A percentile compares a stretch with the other conserved stretches of the same genome.
These are phyloP conservation scores for Tolypocladium endophyticum DNA, from an alignment of 2,329 filamentous ascomycete species.

Conservation along the genomic window DNA sequence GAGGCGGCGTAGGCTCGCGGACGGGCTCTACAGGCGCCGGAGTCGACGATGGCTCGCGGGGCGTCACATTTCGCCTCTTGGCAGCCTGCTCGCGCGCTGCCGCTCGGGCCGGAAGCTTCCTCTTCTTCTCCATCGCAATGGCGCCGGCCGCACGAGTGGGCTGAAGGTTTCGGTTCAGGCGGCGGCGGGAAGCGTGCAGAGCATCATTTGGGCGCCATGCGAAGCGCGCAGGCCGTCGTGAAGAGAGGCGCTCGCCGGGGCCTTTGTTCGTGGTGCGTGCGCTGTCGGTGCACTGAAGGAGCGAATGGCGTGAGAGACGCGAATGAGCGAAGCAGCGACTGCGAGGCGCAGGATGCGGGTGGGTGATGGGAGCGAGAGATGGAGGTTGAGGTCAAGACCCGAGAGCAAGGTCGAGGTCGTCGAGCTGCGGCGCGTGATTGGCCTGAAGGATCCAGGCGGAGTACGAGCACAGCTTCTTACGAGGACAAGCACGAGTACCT, in stretches of 20 bases:
- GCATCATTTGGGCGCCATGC: conserved; percentile 22
- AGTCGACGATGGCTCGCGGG: conserved; percentile 41
- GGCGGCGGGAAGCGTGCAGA: background rate
- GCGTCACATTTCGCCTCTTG: conserved; percentile 49
- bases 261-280: background rate
- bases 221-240: conserved; percentile 4
- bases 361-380: background rate
- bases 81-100: conserved; percentile 49
- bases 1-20: conserved; percentile 20
- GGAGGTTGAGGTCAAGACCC: background rate
- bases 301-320: background rate
- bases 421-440: conserved; percentile 5
- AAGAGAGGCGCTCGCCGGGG: background rate
- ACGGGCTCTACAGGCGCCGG: conserved; percentile 26
- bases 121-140: conserved; percentile 49
- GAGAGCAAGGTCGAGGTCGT: background rate
- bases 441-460: conserved; percentile 1
- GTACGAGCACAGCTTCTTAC: background rate
- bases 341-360: background rate
- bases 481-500: background rate
- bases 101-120: conserved; percentile 53
- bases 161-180: background rate
- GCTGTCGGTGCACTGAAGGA: background rate
- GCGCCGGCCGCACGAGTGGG: conserved; percentile 1
- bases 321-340: background rate